Base-by-base conservation (phyloP, 208 protist species). In the Crithidia acanthocephali region DNA sequence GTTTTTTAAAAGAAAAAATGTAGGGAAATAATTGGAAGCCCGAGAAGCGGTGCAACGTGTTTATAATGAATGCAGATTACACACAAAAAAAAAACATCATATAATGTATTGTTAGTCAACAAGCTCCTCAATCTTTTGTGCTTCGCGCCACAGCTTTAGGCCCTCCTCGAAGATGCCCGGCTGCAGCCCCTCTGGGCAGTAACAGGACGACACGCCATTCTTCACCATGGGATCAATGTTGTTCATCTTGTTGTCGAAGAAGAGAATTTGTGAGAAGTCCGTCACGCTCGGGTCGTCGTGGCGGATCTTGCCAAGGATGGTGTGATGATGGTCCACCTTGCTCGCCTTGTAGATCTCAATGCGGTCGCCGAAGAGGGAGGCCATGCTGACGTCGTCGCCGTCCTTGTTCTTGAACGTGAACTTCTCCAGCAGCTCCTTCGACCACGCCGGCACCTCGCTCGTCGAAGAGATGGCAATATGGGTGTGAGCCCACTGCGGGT, bases 201-300 rank as follows among this genome's bases (percentile, higher is more conserved):
- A 91, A 20, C 77, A 87, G 70, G 85, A 89, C 27, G 80, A 44
- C 16, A 97, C 89, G 22, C 92, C 92, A 33, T 92, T 40, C 13
- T 22, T 28, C 10, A 79, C 85, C 23, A 97, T 90, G 59, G 75
- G 62, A 8, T 67, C 30, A 55, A 90, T 82, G 62, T 98, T 98
- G 37, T 93, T 80, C 5, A 35, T 84, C 63, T 97, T 85, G 69
- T 97, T 97, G 65, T 98, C 92, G 72, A 96, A 98, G 66, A 97
- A 98, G 15, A 98, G 61, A 72, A 97, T 90, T 32, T 96, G 76
- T 2, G 71, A 73, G 68, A 92, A 92, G 33, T 88, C 80, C 10
- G 77, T 82, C 37, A 92, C 78, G 33, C 55, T 80, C 0, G 74
- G 57, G 57, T 79, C 72, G 44, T 55, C 23, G 23, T 70, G 35